Percentiles rank a stretch among this genome's conserved stretches.
Evolutionary conservation across 2,329 filamentous ascomycete genomes (phyloP).

Genomic region (Calonectria pteridis): DNA sequence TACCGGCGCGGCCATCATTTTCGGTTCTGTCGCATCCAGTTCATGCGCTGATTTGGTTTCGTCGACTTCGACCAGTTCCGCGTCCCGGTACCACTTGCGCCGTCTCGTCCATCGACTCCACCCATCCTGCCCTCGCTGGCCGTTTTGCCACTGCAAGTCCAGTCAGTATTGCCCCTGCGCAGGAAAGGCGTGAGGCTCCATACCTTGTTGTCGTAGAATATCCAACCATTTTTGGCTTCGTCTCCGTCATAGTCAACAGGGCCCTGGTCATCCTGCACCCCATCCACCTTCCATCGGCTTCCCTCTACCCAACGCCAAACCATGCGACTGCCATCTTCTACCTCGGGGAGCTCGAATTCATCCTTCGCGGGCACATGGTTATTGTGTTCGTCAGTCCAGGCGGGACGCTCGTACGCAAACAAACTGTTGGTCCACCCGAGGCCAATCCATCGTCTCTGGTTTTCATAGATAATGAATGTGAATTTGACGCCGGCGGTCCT

Average conservation of each 20-base stretch:
- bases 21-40: conserved; percentile 52
- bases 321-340: conserved; percentile 70
- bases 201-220: conserved; percentile 98
- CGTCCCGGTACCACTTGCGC: conserved; percentile 96
- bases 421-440: conserved; percentile 94
- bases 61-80: conserved; percentile 86
- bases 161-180: conserved; percentile 17
- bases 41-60: conserved; percentile 50
- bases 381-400: conserved; percentile 97
- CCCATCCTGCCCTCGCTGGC: conserved; percentile 85
- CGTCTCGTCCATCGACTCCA: conserved; percentile 96
- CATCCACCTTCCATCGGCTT: conserved; percentile 89
- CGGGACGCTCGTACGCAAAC: conserved; percentile 87
- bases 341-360: conserved; percentile 72
- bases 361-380: conserved; percentile 83
- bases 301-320: conserved; percentile 84
- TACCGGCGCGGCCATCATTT: conserved; percentile 42
- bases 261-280: conserved; percentile 66
- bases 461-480: conserved; percentile 96
- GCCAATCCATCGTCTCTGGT: conserved; percentile 94
- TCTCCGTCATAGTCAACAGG: conserved; percentile 66
- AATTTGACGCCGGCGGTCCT: conserved; percentile 88
- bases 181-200: too few relatives aligned
- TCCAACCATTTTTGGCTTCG: conserved; percentile 83
- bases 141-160: conserved; percentile 83